Evolutionary conservation across 805 yeast genomes (phyloP).

Genomic region (Saccharomycopsis capsularis): DNA sequence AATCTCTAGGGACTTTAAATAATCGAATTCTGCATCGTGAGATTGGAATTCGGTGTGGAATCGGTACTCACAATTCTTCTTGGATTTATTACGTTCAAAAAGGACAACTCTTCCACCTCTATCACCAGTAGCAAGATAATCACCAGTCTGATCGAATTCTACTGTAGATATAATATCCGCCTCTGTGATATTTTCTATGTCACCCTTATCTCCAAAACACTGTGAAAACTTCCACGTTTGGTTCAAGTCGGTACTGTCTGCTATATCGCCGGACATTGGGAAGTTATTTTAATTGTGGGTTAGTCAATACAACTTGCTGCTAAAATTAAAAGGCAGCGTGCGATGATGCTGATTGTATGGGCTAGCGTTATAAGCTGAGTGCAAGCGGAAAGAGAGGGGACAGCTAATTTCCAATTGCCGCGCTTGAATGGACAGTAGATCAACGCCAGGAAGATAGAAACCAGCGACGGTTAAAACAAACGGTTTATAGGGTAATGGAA

Average conservation of each 20-base stretch:
- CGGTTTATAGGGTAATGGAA: no score
- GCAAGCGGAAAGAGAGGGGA: no score
- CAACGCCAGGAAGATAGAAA: no score
- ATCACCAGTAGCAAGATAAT: slow-evolving; percentile 96
- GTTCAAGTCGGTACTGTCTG: slow-evolving; percentile 24
- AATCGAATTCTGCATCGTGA: slow-evolving; percentile 98
- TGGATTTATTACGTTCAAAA: slow-evolving; percentile 77
- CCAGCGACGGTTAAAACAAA: no score
- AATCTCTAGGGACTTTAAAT: slow-evolving; percentile 88
- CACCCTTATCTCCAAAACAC: slow-evolving; percentile 98
- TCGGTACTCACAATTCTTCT: slow-evolving; percentile 83
- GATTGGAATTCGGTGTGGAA: slow-evolving; percentile 96
- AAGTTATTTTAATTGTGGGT: no score
- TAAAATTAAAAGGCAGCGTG: no score
- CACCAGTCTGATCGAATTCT: slow-evolving; percentile 92
- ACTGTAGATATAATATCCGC: slow-evolving; percentile 97
- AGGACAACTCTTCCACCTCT: slow-evolving; percentile 96
- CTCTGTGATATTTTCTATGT: slow-evolving; percentile 88
- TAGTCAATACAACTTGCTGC: no score
- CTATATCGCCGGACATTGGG: slow-evolving; percentile 4
- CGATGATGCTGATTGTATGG: no score
- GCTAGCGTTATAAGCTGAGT: no score
- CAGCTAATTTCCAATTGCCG: no score
- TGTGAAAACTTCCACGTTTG: slow-evolving; percentile 82
- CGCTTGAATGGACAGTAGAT: no score